Base-by-base conservation (phyloP, 2,329 filamentous ascomycete genomes). In the Alternaria consortialis region DNA sequence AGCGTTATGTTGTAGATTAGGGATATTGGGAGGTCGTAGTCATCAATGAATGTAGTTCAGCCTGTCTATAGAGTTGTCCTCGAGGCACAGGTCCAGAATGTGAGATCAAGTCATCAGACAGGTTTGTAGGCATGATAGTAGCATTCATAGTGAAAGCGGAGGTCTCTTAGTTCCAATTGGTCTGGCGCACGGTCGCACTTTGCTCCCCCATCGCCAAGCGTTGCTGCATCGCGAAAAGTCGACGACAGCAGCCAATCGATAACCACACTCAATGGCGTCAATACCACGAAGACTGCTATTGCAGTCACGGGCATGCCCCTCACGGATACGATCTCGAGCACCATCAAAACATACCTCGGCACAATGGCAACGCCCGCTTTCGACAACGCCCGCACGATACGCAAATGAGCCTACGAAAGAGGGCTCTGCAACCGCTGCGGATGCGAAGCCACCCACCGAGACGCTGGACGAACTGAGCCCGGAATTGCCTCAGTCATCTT, bases 341-440 rank as follows among this genome's bases (percentile, higher is more conserved):
- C 37, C 57, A 40, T 47, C 72, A 2, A 66, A 55, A 60, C 60
- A 60, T 57, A 65, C 66, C 20, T 23, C 62, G 15, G 25, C 65
- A 39, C 74, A 73, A 74, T 77, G 75, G 74, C 73, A 71, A 42
- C 76, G 76, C 32, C 62, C 73, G 36, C 62, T 79, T 4, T 76
- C 76, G 32, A 71, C 69, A 31, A 78, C 76, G 4, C 31, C 66
- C 11, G 29, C 56, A 29, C 67, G 61, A 7, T 56, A 47, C 53
- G 71, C 67, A 27, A 56, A 68, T 5, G 62, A 67, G 60, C 56
- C 68, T 23, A 47, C 61, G 5, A 63, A 71, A 46, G 65, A 69
- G 44, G 59, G 51, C 63, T 63, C 60, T 8, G 56, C 42, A 34
- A 63, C 53, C 7, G 50, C 61, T 31, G 58, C 60, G 11, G 46